phyloP scores from a whole-genome alignment of 805 yeast genomes.

The Pichia cephalocereana region DNA sequence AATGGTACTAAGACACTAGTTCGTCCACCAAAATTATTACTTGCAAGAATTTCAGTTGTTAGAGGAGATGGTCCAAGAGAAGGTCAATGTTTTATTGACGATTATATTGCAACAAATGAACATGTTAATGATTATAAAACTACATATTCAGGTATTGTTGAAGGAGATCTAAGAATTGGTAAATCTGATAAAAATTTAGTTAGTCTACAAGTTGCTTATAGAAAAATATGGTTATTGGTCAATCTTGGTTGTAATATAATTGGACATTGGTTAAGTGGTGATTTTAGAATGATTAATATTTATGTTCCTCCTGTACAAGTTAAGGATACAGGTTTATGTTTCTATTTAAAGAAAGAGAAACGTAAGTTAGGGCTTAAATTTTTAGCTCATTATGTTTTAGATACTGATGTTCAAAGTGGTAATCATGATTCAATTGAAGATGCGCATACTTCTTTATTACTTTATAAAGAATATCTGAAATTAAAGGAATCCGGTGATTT shows the following conservation, averaged over 20 bases:
- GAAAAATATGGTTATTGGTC: constrained; percentile 82
- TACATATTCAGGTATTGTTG: constrained; percentile 85
- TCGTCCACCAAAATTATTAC: constrained; percentile 63
- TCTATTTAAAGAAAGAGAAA: constrained; percentile 63
- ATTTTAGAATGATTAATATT: constrained; percentile 86
- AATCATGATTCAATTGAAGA: constrained; percentile 98
- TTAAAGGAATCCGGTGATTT: constrained; percentile 50
- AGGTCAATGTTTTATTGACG: constrained; percentile 85
- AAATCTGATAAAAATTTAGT: constrained; percentile 63
- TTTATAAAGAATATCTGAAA: constrained; percentile 66
- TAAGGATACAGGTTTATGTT: constrained; percentile 79
- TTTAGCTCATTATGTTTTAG: constrained; percentile 69
- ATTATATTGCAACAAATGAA: constrained; percentile 68
- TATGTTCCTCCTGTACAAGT: constrained; percentile 82
- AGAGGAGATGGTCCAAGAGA: constrained; percentile 60
- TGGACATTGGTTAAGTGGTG: constrained; percentile 89
- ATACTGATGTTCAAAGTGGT: constrained; percentile 74
- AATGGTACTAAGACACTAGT: constrained; percentile 63
- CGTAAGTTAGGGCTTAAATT: constrained; percentile 79
- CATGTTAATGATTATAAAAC: constrained; percentile 81
- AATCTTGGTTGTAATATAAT: constrained; percentile 87
- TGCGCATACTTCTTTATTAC: constrained; percentile 73
- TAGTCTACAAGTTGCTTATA: constrained; percentile 70
- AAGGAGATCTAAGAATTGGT: constrained; percentile 75
- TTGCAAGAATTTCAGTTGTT: constrained; percentile 85